A percentile compares a stretch with the other conserved stretches of the same genome.
Conservation (phyloP, 2,329 filamentous ascomycete species). For the Geoglossum cookeanum region DNA sequence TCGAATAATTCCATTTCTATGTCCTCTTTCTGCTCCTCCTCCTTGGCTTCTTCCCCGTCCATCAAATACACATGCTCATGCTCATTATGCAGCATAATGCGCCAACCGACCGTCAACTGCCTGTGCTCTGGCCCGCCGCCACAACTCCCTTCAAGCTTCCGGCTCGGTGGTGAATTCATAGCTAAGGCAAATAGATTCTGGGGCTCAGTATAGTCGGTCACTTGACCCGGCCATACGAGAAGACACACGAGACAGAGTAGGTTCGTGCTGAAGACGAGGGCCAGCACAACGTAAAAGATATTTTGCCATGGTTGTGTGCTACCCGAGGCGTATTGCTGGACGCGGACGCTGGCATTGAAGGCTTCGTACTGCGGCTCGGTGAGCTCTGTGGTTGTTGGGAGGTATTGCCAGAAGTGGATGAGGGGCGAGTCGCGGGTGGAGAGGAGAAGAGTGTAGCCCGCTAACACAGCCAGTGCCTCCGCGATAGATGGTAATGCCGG, state of each 20-base stretch:
- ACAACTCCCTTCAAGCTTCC: conserved; percentile 33
- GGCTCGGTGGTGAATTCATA: conserved; percentile 40
- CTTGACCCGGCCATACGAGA: conserved; percentile 36
- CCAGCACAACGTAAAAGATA: conserved; percentile 47
- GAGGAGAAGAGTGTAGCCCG: conserved; percentile 45
- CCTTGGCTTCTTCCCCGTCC: no score
- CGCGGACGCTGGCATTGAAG: conserved; percentile 45
- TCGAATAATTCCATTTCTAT: no score
- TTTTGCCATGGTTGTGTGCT: conserved; percentile 40
- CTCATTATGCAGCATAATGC: conserved; percentile 4
- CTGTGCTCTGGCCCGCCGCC: conserved; percentile 33
- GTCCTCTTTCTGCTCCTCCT: no score
- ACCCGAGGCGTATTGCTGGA: conserved; percentile 52
- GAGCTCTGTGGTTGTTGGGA: conserved; percentile 16
- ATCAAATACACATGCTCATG: no score
- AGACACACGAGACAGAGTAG: conserved; percentile 45
- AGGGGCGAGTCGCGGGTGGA: conserved; percentile 41
- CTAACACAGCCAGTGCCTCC: conserved; percentile 53
- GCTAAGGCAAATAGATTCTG: conserved; percentile 56
- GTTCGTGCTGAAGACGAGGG: conserved; percentile 48
- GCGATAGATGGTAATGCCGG: conserved; percentile 44
- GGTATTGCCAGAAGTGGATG: conserved; percentile 29
- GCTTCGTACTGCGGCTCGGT: conserved; percentile 29
- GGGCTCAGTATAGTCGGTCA: conserved; percentile 65
- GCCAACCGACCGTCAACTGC: conserved; percentile 28